Evolutionary conservation across 2,329 filamentous ascomycete species (phyloP).

Genomic region (Gaeumannomyces tritici): DNA sequence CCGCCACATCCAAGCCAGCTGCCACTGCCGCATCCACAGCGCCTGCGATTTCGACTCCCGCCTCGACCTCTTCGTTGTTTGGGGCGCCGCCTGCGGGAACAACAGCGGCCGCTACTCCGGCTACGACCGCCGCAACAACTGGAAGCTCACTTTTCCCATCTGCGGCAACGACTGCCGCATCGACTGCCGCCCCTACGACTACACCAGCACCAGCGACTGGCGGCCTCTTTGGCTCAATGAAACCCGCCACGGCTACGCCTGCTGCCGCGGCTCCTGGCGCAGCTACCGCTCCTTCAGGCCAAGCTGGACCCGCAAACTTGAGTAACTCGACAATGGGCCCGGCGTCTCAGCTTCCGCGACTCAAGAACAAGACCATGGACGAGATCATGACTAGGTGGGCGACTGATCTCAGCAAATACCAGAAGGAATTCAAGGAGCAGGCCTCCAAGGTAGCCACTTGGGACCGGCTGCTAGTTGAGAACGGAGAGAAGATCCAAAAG

Average conservation of each 20-base stretch:
- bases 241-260: slow-evolving; percentile 11
- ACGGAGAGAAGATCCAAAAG: slow-evolving; percentile 90
- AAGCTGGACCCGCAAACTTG: slow-evolving; percentile 27
- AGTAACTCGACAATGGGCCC: slow-evolving; percentile 73
- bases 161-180: neutral
- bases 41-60: slow-evolving; percentile 1
- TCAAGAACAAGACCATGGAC: slow-evolving; percentile 99
- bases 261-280: slow-evolving; percentile 5
- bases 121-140: neutral
- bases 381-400: slow-evolving; percentile 98
- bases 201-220: slow-evolving; percentile 4
- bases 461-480: slow-evolving; percentile 88
- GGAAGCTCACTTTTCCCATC: neutral
- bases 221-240: slow-evolving; percentile 20
- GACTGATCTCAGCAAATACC: slow-evolving; percentile 87
- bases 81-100: neutral
- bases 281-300: slow-evolving; percentile 4
- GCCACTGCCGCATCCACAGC: slow-evolving; percentile 1
- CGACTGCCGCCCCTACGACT: neutral
- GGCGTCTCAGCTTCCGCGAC: slow-evolving; percentile 71
- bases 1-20: slow-evolving; percentile 1
- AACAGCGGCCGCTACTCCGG: neutral
- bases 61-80: slow-evolving; percentile 4
- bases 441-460: slow-evolving; percentile 79
- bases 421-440: slow-evolving; percentile 91